Evolutionary conservation across 306 rosid genomes (phyloP), one percentile per base, ranked within the genome.

Genomic region (Trichosanthes cucumerina): DNA sequence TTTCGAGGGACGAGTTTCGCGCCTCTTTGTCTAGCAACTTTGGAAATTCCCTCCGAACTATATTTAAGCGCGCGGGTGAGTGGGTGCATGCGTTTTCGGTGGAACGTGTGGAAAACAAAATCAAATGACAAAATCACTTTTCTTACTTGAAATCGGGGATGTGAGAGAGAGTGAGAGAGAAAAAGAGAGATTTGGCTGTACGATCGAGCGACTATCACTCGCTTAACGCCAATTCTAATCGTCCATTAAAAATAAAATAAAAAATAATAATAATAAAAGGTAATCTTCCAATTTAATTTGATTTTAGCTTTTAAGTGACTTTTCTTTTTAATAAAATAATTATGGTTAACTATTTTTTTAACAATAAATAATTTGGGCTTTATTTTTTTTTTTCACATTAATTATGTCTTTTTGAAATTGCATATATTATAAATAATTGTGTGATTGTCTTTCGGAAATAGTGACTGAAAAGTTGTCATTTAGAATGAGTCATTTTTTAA

Each of bases 1-100:
- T 70, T 43, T 43, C 38, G 76, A 70, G 56, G 76, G 76, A 43
- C 36, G 54, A 24, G 36, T 70, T 44, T 70, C 76, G 56, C 56
- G 76, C 56, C 76, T 70, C 56, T 43, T 70, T 24, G 36, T 70
- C 36, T 58, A 2, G 7, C 5, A 58, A 58, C 64, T 65, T 41
- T 69, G 10, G 12, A 5, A 23, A 56, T 70, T 70, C 76, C 54
- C 54, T 70, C 76, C 76, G 6, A 43, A 44, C 54, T 43, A 70
- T 70, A 41, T 70, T 70, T 43, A 12, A 70, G 36, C 36, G 75
- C 53, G 53, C n/a, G 33, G 33, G 64, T 23, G 50, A 14, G 46
- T 66, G 46, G 41, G 70, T 64, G 71, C 46, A 64, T 64, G 46
- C 46, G 1, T 64, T 63, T 64, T 64, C 71, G 23, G 71, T 64